Base-by-base conservation (phyloP, 2,329 filamentous ascomycete genomes). In the Drechslera avenae region DNA sequence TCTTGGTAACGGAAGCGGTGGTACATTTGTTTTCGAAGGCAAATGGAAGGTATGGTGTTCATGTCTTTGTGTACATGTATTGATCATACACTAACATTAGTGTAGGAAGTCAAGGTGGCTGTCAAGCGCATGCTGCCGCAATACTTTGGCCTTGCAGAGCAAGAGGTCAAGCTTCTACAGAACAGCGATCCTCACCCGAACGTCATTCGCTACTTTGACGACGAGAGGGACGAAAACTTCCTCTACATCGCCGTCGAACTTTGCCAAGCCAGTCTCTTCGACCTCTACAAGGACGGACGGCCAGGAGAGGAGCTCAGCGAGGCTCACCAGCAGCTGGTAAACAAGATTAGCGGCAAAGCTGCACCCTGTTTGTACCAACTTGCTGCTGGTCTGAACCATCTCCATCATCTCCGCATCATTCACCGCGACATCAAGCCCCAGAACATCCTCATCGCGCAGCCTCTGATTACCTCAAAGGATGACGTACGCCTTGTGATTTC, bases 371-470 rank as follows among this genome's bases (percentile, higher is more conserved):
- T 99, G 31, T 88, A 91, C 51, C 94, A 99, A 71, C 91, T 99
- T 54, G 90, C 92, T 2, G 88, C 89, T 48, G 94, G 94, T 30
- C 83, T 99, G 23, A 86, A 87, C 50, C 92, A 97, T 73, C 79
- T 99, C 8, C 94, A 99, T 74, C 88, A 86, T 14, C 81, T 97
- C 35, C 89, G 94, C 54, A 97, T 99, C 67, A 95, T 99, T 3
- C 94, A 99, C 72, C 89, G 94, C 45, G 94, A 99, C 68, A 83
- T 99, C 66, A 99, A 99, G 72, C 94, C 94, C 0, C 94, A 99
- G 67, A 99, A 99, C 63, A 97, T 99, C 42, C 81, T 99, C 1
- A 91, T 97, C 52, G 83, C 85, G 18, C 82, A 83, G 55, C 84
- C 85, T 1, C 83, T 84, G 50, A 86, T 87, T 77, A 86, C 82